Evolutionary conservation across 768 basidiomycete species (phyloP), one percentile per base, ranked within the genome.

Genomic region (Agrocybe pediades): DNA sequence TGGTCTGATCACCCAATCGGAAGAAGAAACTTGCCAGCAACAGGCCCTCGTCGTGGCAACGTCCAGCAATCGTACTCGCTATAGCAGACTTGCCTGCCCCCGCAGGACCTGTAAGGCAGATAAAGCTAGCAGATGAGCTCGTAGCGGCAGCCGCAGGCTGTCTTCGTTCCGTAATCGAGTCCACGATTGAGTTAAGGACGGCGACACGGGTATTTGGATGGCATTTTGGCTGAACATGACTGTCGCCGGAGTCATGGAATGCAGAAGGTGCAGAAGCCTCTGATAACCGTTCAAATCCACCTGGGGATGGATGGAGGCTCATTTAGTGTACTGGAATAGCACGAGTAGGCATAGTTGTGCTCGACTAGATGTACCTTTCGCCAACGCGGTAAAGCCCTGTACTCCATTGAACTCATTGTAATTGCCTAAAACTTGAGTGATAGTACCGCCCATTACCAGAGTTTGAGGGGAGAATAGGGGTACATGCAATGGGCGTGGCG

Each of bases 71-170:
- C 2, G 43, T 49, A 30, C 60, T 59, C 5, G 57, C 51, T 15
- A 63, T 56, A 13, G 59, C 56, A 1, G 60, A 60, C 46, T 64
- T 64, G 6, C 63, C 63, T n/a, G 54, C 54, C 11, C 63, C 63
- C 8, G 54, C 63, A 1, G 54, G 51, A 3, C 63, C 63, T 24
- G 56, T 36, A 1, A 62, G 19, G 60, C 63, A 64, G 16, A 62
- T 16, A 24, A 64, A 46, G 24, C 33, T 36, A n/a, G 33, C 5
- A 36, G 13, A 3, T 13, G 33, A 49, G 13, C 15, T 26, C 43
- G 15, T 21, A 19, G 6, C 47, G 30, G 11, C 23, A 20, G 13
- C 23, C 16, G 8, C n/a, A n/a, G n/a, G n/a, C n/a, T n/a, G n/a
- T n/a, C n/a, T n/a, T n/a, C 48, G n/a, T 13, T 47, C 50, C 16